Percentiles rank a stretch among this genome's conserved stretches.
Evolutionary conservation across 768 basidiomycete species (phyloP).

Genomic region (Kwoniella europaea): DNA sequence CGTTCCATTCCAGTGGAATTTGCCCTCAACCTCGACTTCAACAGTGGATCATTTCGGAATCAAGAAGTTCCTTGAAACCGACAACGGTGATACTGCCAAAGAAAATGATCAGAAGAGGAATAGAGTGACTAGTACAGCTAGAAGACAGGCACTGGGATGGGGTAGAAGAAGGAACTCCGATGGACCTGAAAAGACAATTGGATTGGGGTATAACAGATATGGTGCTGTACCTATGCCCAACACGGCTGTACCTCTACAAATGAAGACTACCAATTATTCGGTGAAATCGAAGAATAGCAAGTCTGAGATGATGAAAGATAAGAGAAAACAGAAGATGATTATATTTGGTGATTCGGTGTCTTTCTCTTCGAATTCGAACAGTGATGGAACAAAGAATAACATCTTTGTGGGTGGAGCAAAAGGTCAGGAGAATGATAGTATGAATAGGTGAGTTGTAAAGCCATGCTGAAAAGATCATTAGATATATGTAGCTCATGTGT

Average conservation of each 20-base stretch:
- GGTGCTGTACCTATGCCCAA: background rate
- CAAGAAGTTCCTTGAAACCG: slow-evolving; percentile 16
- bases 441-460: slow-evolving; percentile 1
- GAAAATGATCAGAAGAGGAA: slow-evolving; percentile 23
- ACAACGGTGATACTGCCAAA: slow-evolving; percentile 5
- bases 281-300: background rate
- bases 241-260: slow-evolving; percentile 11
- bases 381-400: background rate
- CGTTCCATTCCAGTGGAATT: slow-evolving; percentile 4
- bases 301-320: background rate
- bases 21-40: background rate
- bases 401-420: too few relatives aligned
- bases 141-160: slow-evolving; percentile 49
- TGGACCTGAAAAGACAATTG: slow-evolving; percentile 32
- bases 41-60: slow-evolving; percentile 25
- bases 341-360: background rate
- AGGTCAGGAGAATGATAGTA: slow-evolving; percentile 9
- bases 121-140: slow-evolving; percentile 38
- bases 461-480: too few relatives aligned
- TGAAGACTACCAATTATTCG: background rate
- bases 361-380: background rate
- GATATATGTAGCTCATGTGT: too few relatives aligned
- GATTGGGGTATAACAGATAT: slow-evolving; percentile 2
- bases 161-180: slow-evolving; percentile 42
- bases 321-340: slow-evolving; percentile 12